phyloP scores from a whole-genome alignment of 2,329 filamentous ascomycete genomes.

The Diaporthe nobilis region DNA sequence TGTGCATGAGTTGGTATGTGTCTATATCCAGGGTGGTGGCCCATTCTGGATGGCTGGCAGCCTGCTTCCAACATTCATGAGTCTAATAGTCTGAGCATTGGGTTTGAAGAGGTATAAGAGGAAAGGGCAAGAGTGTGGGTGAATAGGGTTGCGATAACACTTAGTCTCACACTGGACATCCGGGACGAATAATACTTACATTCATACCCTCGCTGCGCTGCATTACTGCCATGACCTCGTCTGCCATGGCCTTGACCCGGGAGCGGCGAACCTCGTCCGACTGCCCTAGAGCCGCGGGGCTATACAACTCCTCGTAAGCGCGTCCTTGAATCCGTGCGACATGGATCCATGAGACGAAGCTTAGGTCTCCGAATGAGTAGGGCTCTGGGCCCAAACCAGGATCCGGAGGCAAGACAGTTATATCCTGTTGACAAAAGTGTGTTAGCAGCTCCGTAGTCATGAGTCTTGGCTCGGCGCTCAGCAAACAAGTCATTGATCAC shows the following conservation, averaged over 20 bases:
- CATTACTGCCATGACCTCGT: conserved; percentile 3
- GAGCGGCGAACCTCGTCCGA: conserved; percentile 8
- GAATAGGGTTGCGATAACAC: neutral
- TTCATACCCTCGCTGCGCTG: neutral
- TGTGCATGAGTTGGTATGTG: conserved; percentile 12
- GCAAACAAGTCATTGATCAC: neutral
- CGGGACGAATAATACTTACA: neutral
- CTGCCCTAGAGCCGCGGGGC: neutral
- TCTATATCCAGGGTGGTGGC: neutral
- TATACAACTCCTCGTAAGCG: conserved; percentile 19
- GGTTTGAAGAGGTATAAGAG: neutral
- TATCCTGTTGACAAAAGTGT: neutral
- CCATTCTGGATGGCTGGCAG: conserved; percentile 7
- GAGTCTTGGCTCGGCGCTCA: neutral
- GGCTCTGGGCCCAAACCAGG: neutral
- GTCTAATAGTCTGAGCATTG: neutral
- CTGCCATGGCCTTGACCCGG: conserved; percentile 21
- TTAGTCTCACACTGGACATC: neutral
- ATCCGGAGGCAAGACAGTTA: neutral
- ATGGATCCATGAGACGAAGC: conserved; percentile 15
- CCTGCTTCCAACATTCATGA: neutral
- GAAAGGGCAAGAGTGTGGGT: too few relatives aligned
- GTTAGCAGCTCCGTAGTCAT: neutral
- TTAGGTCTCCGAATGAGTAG: neutral
- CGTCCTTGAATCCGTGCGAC: conserved; percentile 19